These are phyloP conservation scores for Lachnellula hyalina DNA, from an alignment of 2,329 filamentous ascomycete genomes.

Conservation along the genomic window DNA sequence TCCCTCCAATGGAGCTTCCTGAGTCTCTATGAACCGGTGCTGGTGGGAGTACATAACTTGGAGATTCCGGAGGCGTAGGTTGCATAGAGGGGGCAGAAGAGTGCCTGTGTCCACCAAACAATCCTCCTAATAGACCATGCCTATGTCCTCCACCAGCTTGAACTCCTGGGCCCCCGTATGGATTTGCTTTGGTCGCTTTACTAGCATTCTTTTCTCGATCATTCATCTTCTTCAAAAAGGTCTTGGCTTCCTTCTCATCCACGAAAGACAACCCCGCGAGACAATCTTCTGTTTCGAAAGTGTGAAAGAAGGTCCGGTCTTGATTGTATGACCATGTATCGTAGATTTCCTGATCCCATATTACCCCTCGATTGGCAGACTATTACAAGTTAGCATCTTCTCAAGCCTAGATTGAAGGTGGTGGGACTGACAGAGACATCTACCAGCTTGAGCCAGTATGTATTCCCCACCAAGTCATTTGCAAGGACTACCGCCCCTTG, in stretches of 20 bases:
- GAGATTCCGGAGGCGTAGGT: constrained; percentile 51
- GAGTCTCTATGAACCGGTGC: constrained; percentile 34
- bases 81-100: constrained; percentile 43
- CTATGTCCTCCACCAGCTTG: constrained; percentile 36
- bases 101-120: constrained; percentile 56
- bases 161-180: constrained; percentile 54
- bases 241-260: constrained; percentile 95
- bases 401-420: background rate
- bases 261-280: constrained; percentile 85
- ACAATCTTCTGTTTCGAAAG: constrained; percentile 92
- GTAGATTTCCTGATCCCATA: constrained; percentile 98
- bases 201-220: constrained; percentile 93
- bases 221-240: constrained; percentile 96
- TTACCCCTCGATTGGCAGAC: constrained; percentile 74
- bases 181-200: constrained; percentile 75
- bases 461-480: constrained; percentile 91
- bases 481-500: constrained; percentile 88
- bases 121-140: constrained; percentile 51
- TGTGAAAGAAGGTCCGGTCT: constrained; percentile 95
- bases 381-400: constrained; percentile 34
- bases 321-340: constrained; percentile 94
- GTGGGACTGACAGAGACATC: constrained; percentile 74
- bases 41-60: constrained; percentile 39
- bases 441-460: constrained; percentile 96
- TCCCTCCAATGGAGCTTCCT: constrained; percentile 43